Conservation (phyloP, 202 grass and related monocot species). For the Hordeum pubiflorum region DNA sequence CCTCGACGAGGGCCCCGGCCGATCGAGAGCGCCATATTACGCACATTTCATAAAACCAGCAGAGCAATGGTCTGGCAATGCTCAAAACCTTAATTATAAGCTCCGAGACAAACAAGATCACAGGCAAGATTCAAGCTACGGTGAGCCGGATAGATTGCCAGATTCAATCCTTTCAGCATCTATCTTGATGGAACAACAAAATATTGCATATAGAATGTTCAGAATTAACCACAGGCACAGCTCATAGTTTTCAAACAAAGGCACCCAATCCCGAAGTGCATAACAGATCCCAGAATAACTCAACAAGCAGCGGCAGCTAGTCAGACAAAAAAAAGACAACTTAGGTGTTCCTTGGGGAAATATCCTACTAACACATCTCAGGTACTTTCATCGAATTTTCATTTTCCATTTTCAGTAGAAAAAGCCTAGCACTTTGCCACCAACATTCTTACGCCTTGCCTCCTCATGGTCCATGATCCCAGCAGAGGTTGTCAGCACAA, state of each 20-base stretch:
- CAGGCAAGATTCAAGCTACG: neutral
- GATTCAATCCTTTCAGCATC: neutral
- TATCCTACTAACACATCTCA: slow-evolving; percentile 14
- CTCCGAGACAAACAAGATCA: too few relatives aligned
- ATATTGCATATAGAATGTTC: neutral
- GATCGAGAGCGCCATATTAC: too few relatives aligned
- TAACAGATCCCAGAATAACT: neutral
- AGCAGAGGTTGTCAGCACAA: slow-evolving; percentile 65
- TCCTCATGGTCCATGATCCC: slow-evolving; percentile 84
- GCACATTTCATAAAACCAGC: too few relatives aligned
- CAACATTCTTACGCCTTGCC: slow-evolving; percentile 64
- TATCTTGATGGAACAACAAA: neutral
- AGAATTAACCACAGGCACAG: slow-evolving; percentile 1
- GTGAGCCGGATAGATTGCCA: neutral
- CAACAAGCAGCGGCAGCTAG: slow-evolving; percentile 13
- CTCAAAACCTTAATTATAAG: too few relatives aligned
- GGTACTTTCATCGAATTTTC: neutral
- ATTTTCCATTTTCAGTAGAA: slow-evolving; percentile 51
- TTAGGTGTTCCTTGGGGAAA: neutral
- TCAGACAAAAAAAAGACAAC: slow-evolving; percentile 9
- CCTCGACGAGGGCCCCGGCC: too few relatives aligned
- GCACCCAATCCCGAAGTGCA: neutral
- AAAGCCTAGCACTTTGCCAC: slow-evolving; percentile 72
- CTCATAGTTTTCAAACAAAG: slow-evolving; percentile 10
- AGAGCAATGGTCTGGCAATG: too few relatives aligned